Evolutionary conservation across 768 basidiomycete species (phyloP).

Genomic region (Heimioporus sp.): DNA sequence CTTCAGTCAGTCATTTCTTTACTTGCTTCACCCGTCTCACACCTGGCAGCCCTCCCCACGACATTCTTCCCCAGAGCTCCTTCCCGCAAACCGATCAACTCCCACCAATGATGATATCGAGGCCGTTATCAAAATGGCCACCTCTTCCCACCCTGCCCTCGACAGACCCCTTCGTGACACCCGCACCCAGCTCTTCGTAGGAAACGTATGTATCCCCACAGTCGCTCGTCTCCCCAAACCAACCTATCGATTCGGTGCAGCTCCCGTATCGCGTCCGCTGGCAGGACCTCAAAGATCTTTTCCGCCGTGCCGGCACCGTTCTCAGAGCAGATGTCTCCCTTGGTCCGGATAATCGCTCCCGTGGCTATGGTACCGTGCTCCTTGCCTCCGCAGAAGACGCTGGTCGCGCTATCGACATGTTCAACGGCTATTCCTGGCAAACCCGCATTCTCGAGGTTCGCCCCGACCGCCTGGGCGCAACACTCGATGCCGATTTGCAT

Average conservation of each 20-base stretch:
- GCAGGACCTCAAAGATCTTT: conserved; percentile 99
- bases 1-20: no score
- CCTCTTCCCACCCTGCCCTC: conserved; percentile 55
- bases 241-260: conserved; percentile 37
- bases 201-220: conserved; percentile 64
- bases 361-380: conserved; percentile 93
- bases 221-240: not conserved
- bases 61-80: conserved; percentile 6
- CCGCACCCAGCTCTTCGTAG: conserved; percentile 92
- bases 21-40: not conserved
- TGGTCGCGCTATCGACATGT: conserved; percentile 90
- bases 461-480: conserved; percentile 65
- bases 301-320: conserved; percentile 91
- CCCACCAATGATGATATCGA: conserved; percentile 87
- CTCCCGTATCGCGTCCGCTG: conserved; percentile 96
- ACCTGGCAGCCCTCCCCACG: conserved; percentile 9
- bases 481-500: conserved; percentile 23
- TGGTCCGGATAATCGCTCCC: conserved; percentile 85
- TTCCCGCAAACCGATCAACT: conserved; percentile 14
- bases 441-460: conserved; percentile 89
- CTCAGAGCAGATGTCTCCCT: conserved; percentile 75
- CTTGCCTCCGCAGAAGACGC: conserved; percentile 95
- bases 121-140: conserved; percentile 89
- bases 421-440: conserved; percentile 98
- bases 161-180: conserved; percentile 73